Base-by-base conservation (phyloP, 106 monocot genomes). In the Acanthochlamys bracteata region DNA sequence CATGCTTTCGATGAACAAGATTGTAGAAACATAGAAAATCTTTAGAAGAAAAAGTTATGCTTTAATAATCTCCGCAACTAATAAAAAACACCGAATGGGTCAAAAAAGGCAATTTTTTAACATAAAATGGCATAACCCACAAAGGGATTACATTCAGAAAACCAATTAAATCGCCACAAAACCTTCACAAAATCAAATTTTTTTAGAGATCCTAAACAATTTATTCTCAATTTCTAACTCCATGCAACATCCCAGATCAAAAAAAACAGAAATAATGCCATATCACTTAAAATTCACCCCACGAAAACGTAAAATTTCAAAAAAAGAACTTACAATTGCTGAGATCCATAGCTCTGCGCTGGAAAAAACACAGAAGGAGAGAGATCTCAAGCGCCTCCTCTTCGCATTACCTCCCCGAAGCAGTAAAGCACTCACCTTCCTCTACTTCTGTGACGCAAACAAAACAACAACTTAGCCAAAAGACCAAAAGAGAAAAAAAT, bases 361-460 rank as follows among this genome's bases (percentile, higher is more conserved):
- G 49, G 49, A 49, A 9, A 49, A 3, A 49, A 49, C n/a, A 33
- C 33, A 33, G 33, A 33, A 33, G 33, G 33, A 33, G 51, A 55
- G 6, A 20, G 55, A 55, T 55, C 55, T 55, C 55, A 55, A 55
- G 55, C 55, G 22, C 20, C 55, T 22, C 55, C 10, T 15, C 55
- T 15, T 55, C 55, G 55, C 55, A 55, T 55, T 55, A 55, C 55
- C 55, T 22, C 10, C 55, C 22, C 55, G 21, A 55, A 55, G 55
- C 55, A 4, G 51, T 20, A n/a, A n/a, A n/a, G n/a, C n/a, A n/a
- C 49, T 3, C 55, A 1, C 20, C 55, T 22, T 10, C 21, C 55
- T 19, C 6, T 10, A 10, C 55, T 22, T 22, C 55, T 55, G 20
- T 22, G 22, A 55, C 55, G 20, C 55, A 55, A 19, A 10, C 22